Conservation (phyloP, 257 asterid species). For the Echium plantagineum region DNA sequence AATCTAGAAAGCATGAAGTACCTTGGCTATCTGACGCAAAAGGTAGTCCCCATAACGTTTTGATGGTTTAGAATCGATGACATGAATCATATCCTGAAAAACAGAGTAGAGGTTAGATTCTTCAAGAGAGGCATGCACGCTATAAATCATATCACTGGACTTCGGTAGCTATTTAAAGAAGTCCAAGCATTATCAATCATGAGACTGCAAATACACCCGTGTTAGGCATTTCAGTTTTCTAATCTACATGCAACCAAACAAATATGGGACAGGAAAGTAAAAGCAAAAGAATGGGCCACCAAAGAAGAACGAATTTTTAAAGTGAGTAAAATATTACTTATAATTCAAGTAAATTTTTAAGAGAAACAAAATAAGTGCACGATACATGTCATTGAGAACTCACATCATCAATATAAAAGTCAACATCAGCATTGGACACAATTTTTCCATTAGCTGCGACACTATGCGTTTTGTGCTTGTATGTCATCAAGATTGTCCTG, state of each 20-base stretch:
- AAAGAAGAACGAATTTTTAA: too few species aligned
- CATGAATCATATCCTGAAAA: constrained; percentile 51
- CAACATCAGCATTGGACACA: constrained; percentile 66
- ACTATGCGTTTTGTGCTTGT: constrained; percentile 90
- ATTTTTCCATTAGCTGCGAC: constrained; percentile 67
- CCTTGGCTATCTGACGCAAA: constrained; percentile 73
- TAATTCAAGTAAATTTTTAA: too few species aligned
- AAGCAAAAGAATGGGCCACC: background rate
- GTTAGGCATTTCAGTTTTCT: background rate
- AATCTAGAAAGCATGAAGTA: constrained; percentile 11
- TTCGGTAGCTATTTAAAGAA: background rate
- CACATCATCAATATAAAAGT: constrained; percentile 82
- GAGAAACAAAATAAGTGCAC: background rate
- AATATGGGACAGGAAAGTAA: background rate
- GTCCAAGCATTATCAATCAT: background rate
- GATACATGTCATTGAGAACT: constrained; percentile 14
- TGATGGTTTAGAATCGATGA: constrained; percentile 45
- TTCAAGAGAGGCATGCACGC: background rate
- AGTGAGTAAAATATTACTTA: background rate
- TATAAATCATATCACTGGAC: background rate
- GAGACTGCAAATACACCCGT: background rate
- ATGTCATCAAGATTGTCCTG: constrained; percentile 93
- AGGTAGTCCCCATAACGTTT: constrained; percentile 61
- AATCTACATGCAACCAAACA: background rate
- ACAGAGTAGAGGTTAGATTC: background rate